Evolutionary conservation across 2,329 filamentous ascomycete genomes (phyloP), one percentile per base, ranked within the genome.

Genomic region (Metarhizium robertsii): DNA sequence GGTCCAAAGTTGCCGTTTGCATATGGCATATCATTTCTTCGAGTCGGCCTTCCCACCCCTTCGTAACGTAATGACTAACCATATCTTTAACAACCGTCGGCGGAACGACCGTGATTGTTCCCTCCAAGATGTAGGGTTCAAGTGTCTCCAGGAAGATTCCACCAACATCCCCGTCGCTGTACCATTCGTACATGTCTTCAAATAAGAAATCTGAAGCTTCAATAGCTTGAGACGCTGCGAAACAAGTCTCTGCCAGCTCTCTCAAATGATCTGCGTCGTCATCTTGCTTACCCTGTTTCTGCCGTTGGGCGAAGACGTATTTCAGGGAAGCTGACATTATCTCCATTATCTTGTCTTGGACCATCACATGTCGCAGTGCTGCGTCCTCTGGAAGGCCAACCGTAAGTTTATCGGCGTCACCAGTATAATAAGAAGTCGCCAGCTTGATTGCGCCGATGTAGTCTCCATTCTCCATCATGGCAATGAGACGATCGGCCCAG

Each of bases 1-100:
- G 85, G 67, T 99, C 95, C 66, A 99, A 85, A 0, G 91, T 96
- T 14, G 83, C 77, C 1, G 92, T 95, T 64, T 96, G 87, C 73
- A 99, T 86, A 60, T 92, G 86, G 68, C 92, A 97, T 36, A 99
- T 88, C 69, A 97, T 87, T 70, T 97, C 92, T 71, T 99, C 95
- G 7, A 99, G 77, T 11, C 87, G 84, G 58, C 81, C 81, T 62
- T 92, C 86, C 64, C 87, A 83, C 50, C 88, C 89, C 58, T 84
- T 86, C 43, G 78, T 79, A 18, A 91, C 87, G 67, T 88, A 97
- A 67, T 95, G 84, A 10, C 80, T 80, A 38, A 97, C 88, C 67
- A 97, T 78, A 53, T 88, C 83, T 69, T 97, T 96, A 60, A 97
- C 83, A 6, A 94, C 86, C 4, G 82, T 81, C 0, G 94, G 91